These are phyloP conservation scores for Protea cynaroides DNA, from an alignment of 164 flowering plant species.

Conservation along the genomic window DNA sequence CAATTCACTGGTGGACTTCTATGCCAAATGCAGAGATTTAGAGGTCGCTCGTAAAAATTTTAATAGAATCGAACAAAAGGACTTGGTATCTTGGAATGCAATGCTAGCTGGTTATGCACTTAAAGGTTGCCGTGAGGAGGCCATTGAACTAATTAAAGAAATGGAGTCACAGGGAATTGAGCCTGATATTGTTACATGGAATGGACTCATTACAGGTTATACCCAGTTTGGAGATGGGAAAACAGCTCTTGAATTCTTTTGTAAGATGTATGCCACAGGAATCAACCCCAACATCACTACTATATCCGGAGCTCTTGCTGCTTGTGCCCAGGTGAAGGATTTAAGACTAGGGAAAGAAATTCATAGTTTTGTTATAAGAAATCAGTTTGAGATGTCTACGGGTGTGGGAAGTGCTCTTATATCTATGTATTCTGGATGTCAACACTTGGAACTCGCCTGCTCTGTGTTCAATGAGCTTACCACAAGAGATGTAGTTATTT, in stretches of 20 bases:
- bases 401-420: slow-evolving; percentile 38
- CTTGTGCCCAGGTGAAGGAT: slow-evolving; percentile 29
- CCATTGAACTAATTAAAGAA: slow-evolving; percentile 24
- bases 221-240: slow-evolving; percentile 27
- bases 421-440: slow-evolving; percentile 32
- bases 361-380: slow-evolving; percentile 27
- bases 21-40: slow-evolving; percentile 22
- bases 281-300: slow-evolving; percentile 21
- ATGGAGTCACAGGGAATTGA: slow-evolving; percentile 24
- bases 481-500: slow-evolving; percentile 24
- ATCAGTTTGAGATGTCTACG: slow-evolving; percentile 25
- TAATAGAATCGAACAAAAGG: slow-evolving; percentile 16
- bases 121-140: slow-evolving; percentile 21
- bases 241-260: slow-evolving; percentile 30
- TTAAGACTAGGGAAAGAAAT: slow-evolving; percentile 28
- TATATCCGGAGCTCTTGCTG: slow-evolving; percentile 28
- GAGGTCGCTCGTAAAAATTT: slow-evolving; percentile 22
- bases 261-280: slow-evolving; percentile 19
- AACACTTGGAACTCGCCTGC: slow-evolving; percentile 15
- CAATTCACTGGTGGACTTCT: slow-evolving; percentile 28
- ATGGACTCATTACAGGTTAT: slow-evolving; percentile 34
- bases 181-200: slow-evolving; percentile 34
- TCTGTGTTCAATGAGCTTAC: slow-evolving; percentile 24
- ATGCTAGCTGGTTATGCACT: slow-evolving; percentile 31
- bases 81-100: slow-evolving; percentile 29